Conservation (phyloP, 2,329 filamentous ascomycete genomes). For the Colletotrichum tropicicola region DNA sequence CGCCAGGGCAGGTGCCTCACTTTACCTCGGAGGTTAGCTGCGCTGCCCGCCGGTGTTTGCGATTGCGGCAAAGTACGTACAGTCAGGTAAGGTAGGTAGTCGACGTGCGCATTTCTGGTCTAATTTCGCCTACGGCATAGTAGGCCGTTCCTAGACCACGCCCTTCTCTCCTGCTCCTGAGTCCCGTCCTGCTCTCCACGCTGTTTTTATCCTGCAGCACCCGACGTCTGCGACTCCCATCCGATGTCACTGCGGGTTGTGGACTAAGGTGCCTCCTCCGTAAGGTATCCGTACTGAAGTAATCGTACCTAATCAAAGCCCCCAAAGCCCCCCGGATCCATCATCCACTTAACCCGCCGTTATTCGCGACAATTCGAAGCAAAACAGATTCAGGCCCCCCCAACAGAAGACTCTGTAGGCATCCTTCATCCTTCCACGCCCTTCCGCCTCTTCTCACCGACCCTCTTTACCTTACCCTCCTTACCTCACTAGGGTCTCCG, state of each 20-base stretch:
- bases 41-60: no score
- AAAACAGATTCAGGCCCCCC: neutral
- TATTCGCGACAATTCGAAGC: conserved; percentile 7
- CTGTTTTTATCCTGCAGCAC: conserved; percentile 1
- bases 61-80: no score
- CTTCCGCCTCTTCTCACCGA: neutral
- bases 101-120: neutral
- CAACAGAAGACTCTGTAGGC: neutral
- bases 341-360: conserved; percentile 20
- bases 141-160: conserved; percentile 12
- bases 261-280: no score
- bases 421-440: neutral
- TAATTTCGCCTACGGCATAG: conserved; percentile 26
- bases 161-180: neutral
- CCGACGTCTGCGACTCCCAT: no score
- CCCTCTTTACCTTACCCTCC: neutral
- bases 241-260: conserved; percentile 15
- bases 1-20: no score
- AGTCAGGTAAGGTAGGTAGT: neutral
- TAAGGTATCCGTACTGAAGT: no score
- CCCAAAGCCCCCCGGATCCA: conserved; percentile 1
- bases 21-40: no score
- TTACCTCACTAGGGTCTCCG: no score
- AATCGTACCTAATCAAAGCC: no score
- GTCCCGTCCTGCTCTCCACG: neutral